Percentiles rank a stretch among this genome's conserved stretches.
phyloP scores from a whole-genome alignment of 1,284 basidiomycete genomes.

The Melampsora americana region DNA sequence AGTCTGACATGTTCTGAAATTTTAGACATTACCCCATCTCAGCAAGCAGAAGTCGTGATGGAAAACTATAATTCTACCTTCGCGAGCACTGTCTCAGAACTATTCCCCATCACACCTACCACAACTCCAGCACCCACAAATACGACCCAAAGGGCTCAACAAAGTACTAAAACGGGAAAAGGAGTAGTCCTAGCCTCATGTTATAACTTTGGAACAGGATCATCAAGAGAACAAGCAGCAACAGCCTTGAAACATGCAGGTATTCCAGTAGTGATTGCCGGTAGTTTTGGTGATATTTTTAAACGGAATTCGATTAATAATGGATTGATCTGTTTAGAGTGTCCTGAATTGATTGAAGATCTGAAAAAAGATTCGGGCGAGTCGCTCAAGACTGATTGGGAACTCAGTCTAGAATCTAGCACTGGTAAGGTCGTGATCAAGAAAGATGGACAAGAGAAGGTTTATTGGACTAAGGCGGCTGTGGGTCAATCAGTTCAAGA shows the following conservation, averaged over 20 bases:
- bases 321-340: conserved; percentile 90
- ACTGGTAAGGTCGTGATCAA: conserved; percentile 60
- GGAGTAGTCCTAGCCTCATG: conserved; percentile 84
- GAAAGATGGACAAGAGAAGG: conserved; percentile 56
- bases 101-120: conserved; percentile 55
- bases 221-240: conserved; percentile 96
- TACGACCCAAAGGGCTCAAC: conserved; percentile 49
- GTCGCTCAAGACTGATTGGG: conserved; percentile 71
- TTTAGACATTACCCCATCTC: conserved; percentile 84
- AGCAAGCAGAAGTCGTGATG: conserved; percentile 89
- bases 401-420: conserved; percentile 67
- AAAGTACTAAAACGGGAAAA: conserved; percentile 53
- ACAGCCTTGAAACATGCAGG: conserved; percentile 94
- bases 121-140: conserved; percentile 46
- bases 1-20: not conserved
- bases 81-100: conserved; percentile 67
- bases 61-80: conserved; percentile 96
- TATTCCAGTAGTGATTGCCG: conserved; percentile 86
- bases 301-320: conserved; percentile 99
- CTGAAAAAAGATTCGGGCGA: conserved; percentile 75
- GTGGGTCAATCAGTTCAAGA: conserved; percentile 90
- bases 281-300: conserved; percentile 98
- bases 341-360: conserved; percentile 79
- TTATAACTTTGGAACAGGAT: conserved; percentile 98
- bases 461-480: conserved; percentile 67